Evolutionary conservation across 305 asterid species (phyloP).

Genomic region (Solanum aculeatissimum): DNA sequence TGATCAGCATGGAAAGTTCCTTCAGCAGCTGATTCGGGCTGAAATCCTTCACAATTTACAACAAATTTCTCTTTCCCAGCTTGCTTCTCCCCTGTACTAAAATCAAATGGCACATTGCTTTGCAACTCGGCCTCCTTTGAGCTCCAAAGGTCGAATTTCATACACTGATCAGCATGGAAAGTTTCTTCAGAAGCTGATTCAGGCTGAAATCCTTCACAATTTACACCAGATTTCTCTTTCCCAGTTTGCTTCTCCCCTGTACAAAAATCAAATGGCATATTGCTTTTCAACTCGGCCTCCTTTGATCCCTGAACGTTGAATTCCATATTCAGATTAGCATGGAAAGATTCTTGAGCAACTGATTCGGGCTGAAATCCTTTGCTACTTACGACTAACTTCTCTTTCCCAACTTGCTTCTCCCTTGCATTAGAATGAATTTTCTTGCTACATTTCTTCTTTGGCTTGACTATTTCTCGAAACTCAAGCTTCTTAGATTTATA

Average conservation of each 20-base stretch:
- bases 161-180: neutral
- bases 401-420: neutral
- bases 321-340: neutral
- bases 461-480: neutral
- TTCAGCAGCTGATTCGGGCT: neutral
- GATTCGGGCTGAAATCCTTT: neutral
- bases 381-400: neutral
- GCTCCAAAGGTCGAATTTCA: neutral
- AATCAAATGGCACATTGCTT: neutral
- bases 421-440: neutral
- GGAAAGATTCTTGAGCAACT: neutral
- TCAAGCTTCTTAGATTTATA: neutral
- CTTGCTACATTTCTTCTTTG: neutral
- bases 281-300: neutral
- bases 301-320: neutral
- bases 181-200: neutral
- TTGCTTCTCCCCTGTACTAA: neutral
- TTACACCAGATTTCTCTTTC: neutral
- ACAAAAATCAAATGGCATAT: neutral
- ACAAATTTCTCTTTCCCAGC: neutral
- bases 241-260: neutral
- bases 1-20: neutral
- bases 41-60: neutral
- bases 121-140: neutral
- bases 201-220: neutral